A percentile compares a stretch with the other conserved stretches of the same genome.
These are phyloP conservation scores for Dictyostelium firmibasis DNA, from an alignment of 78 protist species.

Conservation along the genomic window DNA sequence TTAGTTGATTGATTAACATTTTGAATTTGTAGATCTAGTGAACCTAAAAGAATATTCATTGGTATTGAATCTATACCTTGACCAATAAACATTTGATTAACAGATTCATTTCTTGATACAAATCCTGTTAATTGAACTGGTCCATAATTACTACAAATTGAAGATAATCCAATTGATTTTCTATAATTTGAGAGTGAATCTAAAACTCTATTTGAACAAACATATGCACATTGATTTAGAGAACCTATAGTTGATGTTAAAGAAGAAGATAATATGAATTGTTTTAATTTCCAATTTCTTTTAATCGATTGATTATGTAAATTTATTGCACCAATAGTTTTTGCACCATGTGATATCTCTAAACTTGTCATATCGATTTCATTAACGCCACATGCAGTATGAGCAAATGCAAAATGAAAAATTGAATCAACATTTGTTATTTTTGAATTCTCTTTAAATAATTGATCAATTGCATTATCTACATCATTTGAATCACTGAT, in stretches of 20 bases:
- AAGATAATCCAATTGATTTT: slow-evolving; percentile 26
- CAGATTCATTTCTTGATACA: slow-evolving; percentile 15
- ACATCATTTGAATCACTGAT: background rate
- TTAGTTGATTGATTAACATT: background rate
- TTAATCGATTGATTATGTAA: slow-evolving; percentile 42
- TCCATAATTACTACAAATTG: slow-evolving; percentile 62
- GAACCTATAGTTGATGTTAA: slow-evolving; percentile 35
- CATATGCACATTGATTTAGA: slow-evolving; percentile 77
- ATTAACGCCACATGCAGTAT: background rate
- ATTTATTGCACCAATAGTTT: slow-evolving; percentile 76
- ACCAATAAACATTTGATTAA: background rate
- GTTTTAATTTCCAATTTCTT: background rate
- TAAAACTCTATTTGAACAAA: slow-evolving; percentile 82
- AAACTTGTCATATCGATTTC: background rate
- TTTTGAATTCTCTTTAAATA: background rate
- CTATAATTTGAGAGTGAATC: slow-evolving; percentile 73
- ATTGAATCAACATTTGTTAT: slow-evolving; percentile 20
- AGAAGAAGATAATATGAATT: slow-evolving; percentile 68
- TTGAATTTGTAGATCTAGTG: background rate
- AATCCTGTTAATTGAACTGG: slow-evolving; percentile 24
- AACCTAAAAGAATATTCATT: background rate
- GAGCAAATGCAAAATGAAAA: slow-evolving; percentile 55
- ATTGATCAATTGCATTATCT: background rate
- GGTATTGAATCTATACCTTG: background rate
- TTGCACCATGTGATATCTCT: slow-evolving; percentile 8